A percentile compares a stretch with the other conserved stretches of the same genome.
Conservation (phyloP, 2,329 filamentous ascomycete genomes). For the Colletotrichum filicis region DNA sequence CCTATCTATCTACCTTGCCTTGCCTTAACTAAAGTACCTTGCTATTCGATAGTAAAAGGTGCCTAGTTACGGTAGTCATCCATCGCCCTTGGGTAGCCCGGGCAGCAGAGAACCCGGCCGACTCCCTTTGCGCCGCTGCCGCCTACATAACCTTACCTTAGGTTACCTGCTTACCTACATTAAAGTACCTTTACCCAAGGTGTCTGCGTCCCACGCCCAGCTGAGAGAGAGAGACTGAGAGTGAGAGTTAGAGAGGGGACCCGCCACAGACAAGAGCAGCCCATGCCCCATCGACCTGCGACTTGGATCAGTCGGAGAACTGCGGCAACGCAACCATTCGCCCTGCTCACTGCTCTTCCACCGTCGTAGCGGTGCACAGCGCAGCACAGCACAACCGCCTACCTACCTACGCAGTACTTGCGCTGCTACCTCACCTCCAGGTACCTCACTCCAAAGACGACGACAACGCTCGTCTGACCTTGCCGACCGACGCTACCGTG, state of each 20-base stretch:
- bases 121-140: background rate
- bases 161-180: background rate
- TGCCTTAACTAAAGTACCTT: background rate
- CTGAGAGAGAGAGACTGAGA: background rate
- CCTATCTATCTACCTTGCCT: background rate
- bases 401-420: background rate
- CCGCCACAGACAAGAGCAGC: conserved; percentile 26
- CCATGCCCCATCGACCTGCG: conserved; percentile 30
- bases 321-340: conserved; percentile 12
- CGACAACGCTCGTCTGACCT: conserved; percentile 28
- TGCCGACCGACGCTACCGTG: background rate
- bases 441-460: background rate
- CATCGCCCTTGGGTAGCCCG: background rate
- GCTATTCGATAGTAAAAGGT: background rate
- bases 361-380: conserved; percentile 3
- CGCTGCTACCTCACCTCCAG: background rate
- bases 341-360: background rate
- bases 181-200: background rate
- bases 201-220: background rate
- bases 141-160: background rate
- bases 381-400: conserved; percentile 3
- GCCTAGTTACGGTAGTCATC: background rate
- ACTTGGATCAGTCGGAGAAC: conserved; percentile 25
- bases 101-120: too few relatives aligned
- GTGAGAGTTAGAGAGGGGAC: background rate